These are phyloP conservation scores for Aegle marmelos DNA, from an alignment of 345 rosid species.

Conservation along the genomic window DNA sequence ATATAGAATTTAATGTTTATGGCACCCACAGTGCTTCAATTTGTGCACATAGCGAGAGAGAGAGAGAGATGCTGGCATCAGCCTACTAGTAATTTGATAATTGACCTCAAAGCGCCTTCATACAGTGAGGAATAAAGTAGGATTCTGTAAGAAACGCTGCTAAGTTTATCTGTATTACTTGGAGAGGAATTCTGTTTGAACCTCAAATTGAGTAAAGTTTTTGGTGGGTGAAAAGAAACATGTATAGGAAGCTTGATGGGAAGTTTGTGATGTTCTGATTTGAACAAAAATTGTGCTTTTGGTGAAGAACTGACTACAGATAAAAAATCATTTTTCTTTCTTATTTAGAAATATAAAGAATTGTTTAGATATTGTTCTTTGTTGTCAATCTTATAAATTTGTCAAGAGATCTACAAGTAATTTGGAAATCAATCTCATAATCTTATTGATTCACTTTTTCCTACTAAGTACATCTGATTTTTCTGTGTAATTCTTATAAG, in stretches of 20 bases:
- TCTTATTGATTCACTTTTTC: background rate
- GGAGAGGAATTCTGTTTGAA: background rate
- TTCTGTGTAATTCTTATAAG: background rate
- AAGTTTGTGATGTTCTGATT: background rate
- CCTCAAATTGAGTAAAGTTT: background rate
- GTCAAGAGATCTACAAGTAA: too few relatives aligned
- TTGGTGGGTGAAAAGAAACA: background rate
- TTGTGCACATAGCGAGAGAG: background rate
- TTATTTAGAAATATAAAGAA: background rate
- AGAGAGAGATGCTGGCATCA: background rate
- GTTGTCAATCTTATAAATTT: background rate
- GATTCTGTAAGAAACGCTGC: background rate
- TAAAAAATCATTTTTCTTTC: background rate
- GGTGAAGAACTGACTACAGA: background rate
- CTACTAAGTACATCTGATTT: background rate
- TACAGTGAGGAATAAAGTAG: background rate
- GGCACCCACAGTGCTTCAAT: background rate
- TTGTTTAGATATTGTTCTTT: background rate
- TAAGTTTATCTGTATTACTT: background rate
- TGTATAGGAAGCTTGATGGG: background rate
- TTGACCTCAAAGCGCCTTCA: background rate
- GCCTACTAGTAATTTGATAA: background rate
- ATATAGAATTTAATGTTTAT: background rate
- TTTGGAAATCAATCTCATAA: background rate
- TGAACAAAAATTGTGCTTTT: background rate